Percentiles rank a stretch among this genome's conserved stretches.
phyloP scores from a whole-genome alignment of 345 rosid species.

The Citrus inodora region DNA sequence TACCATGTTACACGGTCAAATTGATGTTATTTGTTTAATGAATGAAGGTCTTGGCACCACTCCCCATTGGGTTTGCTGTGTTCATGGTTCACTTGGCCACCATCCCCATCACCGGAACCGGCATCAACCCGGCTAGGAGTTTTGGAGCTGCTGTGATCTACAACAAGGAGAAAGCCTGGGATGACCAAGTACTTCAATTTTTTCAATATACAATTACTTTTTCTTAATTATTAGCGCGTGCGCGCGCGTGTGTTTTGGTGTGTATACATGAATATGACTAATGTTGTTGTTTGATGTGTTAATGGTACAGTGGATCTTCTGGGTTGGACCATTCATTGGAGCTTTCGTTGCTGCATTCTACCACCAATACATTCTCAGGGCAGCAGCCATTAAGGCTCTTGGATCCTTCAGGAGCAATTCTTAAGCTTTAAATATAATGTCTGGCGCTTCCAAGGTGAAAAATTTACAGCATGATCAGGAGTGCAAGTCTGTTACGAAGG shows the following conservation, averaged over 20 bases:
- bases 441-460: conserved; percentile 12
- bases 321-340: conserved; percentile 96
- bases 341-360: conserved; percentile 78
- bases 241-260: neutral
- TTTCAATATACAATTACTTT: neutral
- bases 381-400: conserved; percentile 70
- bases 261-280: neutral
- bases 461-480: conserved; percentile 11
- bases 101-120: conserved; percentile 89
- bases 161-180: conserved; percentile 80
- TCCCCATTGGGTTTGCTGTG: conserved; percentile 94
- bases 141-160: conserved; percentile 92
- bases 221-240: too few species aligned
- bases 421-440: conserved; percentile 21
- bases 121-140: conserved; percentile 97
- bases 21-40: neutral
- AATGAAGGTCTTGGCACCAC: conserved; percentile 86
- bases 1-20: neutral
- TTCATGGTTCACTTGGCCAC: conserved; percentile 96
- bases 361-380: conserved; percentile 75
- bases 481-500: conserved; percentile 16
- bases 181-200: conserved; percentile 61
- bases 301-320: conserved; percentile 73
- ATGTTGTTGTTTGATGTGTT: neutral
- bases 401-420: conserved; percentile 87